Percentiles rank a stretch among this genome's conserved stretches.
Evolutionary conservation across 805 yeast species (phyloP).

Genomic region (Nakazawaea anatomiae): DNA sequence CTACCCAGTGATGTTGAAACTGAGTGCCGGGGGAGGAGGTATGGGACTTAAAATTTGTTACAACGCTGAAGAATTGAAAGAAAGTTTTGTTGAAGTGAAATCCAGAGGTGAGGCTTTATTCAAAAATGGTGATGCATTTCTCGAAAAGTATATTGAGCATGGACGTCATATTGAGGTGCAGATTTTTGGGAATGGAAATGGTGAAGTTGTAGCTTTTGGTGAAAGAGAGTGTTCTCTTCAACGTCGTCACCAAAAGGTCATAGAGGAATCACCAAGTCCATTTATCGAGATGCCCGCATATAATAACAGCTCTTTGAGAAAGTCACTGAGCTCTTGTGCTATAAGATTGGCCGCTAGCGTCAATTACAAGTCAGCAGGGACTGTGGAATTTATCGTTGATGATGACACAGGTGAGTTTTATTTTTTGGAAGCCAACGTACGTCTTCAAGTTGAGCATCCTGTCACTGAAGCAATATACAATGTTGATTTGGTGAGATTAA

Average conservation of each 20-base stretch:
- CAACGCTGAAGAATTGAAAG: slow-evolving; percentile 12
- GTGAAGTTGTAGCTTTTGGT: slow-evolving; percentile 21
- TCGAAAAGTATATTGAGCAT: slow-evolving; percentile 20
- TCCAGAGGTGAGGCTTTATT: slow-evolving; percentile 21
- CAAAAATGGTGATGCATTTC: slow-evolving; percentile 18
- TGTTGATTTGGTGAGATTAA: slow-evolving; percentile 20
- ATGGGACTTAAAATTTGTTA: slow-evolving; percentile 22
- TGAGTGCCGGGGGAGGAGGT: slow-evolving; percentile 27
- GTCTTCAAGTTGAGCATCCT: slow-evolving; percentile 26
- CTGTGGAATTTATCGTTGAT: slow-evolving; percentile 24
- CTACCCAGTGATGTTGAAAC: slow-evolving; percentile 22
- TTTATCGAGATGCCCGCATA: slow-evolving; percentile 13
- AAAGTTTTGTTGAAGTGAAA: slow-evolving; percentile 16
- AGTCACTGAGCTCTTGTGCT: slow-evolving; percentile 16
- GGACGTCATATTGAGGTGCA: slow-evolving; percentile 25
- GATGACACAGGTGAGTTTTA: slow-evolving; percentile 19
- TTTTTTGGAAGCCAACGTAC: slow-evolving; percentile 23
- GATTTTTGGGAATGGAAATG: slow-evolving; percentile 22
- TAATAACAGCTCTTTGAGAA: slow-evolving; percentile 13
- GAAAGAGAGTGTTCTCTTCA: slow-evolving; percentile 26
- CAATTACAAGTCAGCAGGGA: slow-evolving; percentile 24
- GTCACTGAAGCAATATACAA: slow-evolving; percentile 20
- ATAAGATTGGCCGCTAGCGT: slow-evolving; percentile 16
- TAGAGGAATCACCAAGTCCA: slow-evolving; percentile 25
- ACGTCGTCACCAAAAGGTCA: slow-evolving; percentile 25